A percentile compares a stretch with the other conserved stretches of the same genome.
These are phyloP conservation scores for Termitomyces sp. DNA, from an alignment of 768 basidiomycete genomes.

Conservation along the genomic window DNA sequence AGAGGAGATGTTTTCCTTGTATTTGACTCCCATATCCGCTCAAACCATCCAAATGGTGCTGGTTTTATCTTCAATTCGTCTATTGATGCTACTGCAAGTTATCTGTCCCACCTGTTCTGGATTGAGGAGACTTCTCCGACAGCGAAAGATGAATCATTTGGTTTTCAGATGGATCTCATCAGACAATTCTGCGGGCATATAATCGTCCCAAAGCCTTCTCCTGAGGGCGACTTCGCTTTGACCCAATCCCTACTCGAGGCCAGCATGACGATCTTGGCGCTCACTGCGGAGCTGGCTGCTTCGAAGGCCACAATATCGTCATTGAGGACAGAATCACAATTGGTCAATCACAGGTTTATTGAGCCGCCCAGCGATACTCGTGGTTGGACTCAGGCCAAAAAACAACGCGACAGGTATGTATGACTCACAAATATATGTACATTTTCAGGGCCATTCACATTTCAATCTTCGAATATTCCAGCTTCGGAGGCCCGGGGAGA, in stretches of 20 bases:
- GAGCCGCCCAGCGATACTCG: neutral
- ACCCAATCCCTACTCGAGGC: conserved; percentile 40
- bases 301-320: conserved; percentile 20
- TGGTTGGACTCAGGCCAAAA: neutral
- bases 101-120: conserved; percentile 42
- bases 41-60: conserved; percentile 52
- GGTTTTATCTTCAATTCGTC: conserved; percentile 52
- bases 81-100: conserved; percentile 33
- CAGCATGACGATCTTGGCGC: conserved; percentile 40
- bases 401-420: conserved; percentile 4
- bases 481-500: neutral
- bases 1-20: conserved; percentile 42
- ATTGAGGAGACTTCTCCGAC: conserved; percentile 30
- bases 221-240: conserved; percentile 13
- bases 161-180: conserved; percentile 63
- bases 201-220: conserved; percentile 30
- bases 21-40: conserved; percentile 66
- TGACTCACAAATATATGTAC: neutral
- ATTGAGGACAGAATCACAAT: conserved; percentile 3
- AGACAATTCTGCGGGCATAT: conserved; percentile 55
- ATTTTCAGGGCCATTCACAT: neutral
- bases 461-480: neutral
- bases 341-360: neutral
- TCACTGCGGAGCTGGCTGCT: conserved; percentile 35
- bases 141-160: conserved; percentile 20